Evolutionary conservation across 139 green algal species (phyloP), one percentile per base, ranked within the genome.

Genomic region (Tetraselmis chui): DNA sequence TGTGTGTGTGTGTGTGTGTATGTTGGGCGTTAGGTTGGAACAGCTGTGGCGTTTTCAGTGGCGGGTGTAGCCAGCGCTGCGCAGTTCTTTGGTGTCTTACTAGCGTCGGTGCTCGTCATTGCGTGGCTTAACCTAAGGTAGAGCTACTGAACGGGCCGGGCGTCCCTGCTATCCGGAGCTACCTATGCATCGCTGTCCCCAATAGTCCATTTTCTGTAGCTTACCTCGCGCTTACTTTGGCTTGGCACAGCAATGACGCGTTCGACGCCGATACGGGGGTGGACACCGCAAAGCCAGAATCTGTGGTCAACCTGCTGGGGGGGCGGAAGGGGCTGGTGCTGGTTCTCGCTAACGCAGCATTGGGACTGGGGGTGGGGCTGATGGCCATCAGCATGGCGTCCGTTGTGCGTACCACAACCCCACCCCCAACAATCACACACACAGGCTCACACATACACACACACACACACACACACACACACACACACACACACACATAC

Each of bases 91-190:
- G 80, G 84, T 2, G 81, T 98, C 1, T 84, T 91, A 22, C 0
- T 93, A 1, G 92, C 90, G 0, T 86, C 90, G 25, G 86, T 95
- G 28, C 59, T 86, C n/a, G 89, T 98, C 83, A 98, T 99, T 75
- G 94, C 89, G 25, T 99, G 96, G 96, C 88, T 99, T n/a, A 99
- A 99, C 80, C 87, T 98, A 0, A 97, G 93, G 93, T 95, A 79
- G n/a, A n/a, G n/a, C n/a, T n/a, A n/a, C n/a, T n/a, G n/a, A n/a
- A n/a, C n/a, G n/a, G n/a, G n/a, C n/a, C n/a, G n/a, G n/a, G n/a
- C n/a, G n/a, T n/a, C n/a, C n/a, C n/a, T n/a, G n/a, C n/a, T n/a
- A n/a, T n/a, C n/a, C n/a, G n/a, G n/a, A n/a, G n/a, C n/a, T n/a
- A n/a, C n/a, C n/a, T n/a, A n/a, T n/a, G n/a, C n/a, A n/a, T n/a